Conservation (phyloP, 345 rosid genomes). For the Stellera chamaejasme region DNA sequence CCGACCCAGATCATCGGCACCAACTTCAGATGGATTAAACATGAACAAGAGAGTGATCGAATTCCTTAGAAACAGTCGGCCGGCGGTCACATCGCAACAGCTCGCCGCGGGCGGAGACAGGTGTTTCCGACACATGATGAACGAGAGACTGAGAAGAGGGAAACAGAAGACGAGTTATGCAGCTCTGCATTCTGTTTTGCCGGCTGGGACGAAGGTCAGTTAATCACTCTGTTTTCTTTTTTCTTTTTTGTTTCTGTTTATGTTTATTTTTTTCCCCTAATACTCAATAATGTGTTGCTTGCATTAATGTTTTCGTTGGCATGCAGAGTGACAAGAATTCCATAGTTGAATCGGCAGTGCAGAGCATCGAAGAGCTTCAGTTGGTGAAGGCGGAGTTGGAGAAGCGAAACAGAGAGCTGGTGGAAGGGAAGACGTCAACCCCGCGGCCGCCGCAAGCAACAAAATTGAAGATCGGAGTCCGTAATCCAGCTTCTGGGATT, state of each 20-base stretch:
- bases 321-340: constrained; percentile 56
- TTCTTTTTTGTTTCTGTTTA: background rate
- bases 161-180: constrained; percentile 48
- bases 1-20: constrained; percentile 2
- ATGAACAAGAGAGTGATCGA: constrained; percentile 47
- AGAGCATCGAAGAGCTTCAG: constrained; percentile 33
- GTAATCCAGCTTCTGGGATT: constrained; percentile 40
- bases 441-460: constrained; percentile 10
- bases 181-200: constrained; percentile 47
- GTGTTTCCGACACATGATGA: constrained; percentile 42
- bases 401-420: constrained; percentile 25
- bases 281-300: background rate
- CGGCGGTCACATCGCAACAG: no score
- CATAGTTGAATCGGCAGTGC: constrained; percentile 32
- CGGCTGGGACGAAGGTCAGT: constrained; percentile 55
- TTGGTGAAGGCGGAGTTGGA: constrained; percentile 30
- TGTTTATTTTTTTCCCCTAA: no score
- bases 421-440: constrained; percentile 5
- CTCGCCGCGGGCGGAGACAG: constrained; percentile 21
- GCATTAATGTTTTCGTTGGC: background rate
- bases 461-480: constrained; percentile 30
- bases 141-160: constrained; percentile 64
- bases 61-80: constrained; percentile 32
- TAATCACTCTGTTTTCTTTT: background rate
- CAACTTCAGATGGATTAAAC: constrained; percentile 13